Base-by-base conservation (phyloP, 192 early-diverging fungal species). In the Funneliformis mosseae region DNA sequence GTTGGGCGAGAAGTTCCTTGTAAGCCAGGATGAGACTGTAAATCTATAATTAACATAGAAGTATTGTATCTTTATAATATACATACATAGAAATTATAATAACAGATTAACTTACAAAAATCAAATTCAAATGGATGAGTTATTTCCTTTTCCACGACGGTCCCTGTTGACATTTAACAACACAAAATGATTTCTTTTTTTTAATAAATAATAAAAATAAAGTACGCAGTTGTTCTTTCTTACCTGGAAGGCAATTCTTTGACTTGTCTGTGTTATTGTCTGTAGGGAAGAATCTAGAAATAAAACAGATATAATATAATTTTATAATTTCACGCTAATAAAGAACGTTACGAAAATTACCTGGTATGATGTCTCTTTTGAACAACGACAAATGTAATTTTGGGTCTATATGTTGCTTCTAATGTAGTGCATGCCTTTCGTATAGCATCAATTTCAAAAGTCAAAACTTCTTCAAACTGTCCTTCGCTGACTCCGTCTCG, bases 1-100 rank as follows among this genome's bases (percentile, higher is more conserved):
- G 94, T 95, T 0, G 96, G 95, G 43, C 95, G 92, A 38, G 95
- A 96, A 0, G 95, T 97, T 64, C 96, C 96, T 83, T 97, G 96
- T 55, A 98, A 87, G n/a, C 96, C 96, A 0, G 92, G 90, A 77
- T 98, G 96, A 61, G 93, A 91, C 81, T 92, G 93, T 60, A 98
- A 82, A 73, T 92, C 85, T 86, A 74, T 21, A 62, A 60, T 43
- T 43, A n/a, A 45, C n/a, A 27, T 7, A 8, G 2, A 27, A 27
- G 5, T 28, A 11, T 28, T 27, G 1, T 14, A 38, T 3, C 11
- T 33, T 67, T 7, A 67, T 10, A 67, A 67, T 10, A 14, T 8
- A 14, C 28, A 67, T 39, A 11, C 33, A 7, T 14, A 4, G 0
- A 67, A 67, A 12, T 25, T 25, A 63, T 23, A 25, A 63, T 23